A percentile compares a stretch with the other conserved stretches of the same genome.
Evolutionary conservation across 2,329 filamentous ascomycete species (phyloP).

Genomic region (Penicillium palitans): DNA sequence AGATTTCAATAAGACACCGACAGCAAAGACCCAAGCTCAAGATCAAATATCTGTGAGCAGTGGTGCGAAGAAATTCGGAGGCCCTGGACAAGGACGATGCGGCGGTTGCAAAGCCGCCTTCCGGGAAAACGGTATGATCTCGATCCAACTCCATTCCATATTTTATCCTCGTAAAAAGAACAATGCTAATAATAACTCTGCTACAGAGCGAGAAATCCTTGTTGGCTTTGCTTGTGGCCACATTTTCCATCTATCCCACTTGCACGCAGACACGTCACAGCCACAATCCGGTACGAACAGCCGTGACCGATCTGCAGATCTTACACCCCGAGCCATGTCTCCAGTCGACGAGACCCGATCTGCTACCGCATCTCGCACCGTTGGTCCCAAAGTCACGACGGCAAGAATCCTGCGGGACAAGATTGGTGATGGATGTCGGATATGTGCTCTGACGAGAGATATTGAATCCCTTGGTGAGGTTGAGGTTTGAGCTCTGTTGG

Average conservation of each 20-base stretch:
- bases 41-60: constrained; percentile 12
- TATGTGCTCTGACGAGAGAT: constrained; percentile 40
- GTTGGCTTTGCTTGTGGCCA: constrained; percentile 69
- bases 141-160: neutral
- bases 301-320: constrained; percentile 21
- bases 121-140: constrained; percentile 38
- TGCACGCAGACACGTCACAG: constrained; percentile 45
- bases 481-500: constrained; percentile 13
- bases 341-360: constrained; percentile 30
- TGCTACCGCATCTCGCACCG: constrained; percentile 52
- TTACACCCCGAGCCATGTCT: constrained; percentile 25
- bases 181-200: neutral
- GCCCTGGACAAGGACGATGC: constrained; percentile 33
- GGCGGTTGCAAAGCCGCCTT: constrained; percentile 43
- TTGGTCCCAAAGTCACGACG: constrained; percentile 85
- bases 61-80: constrained; percentile 8
- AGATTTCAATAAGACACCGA: constrained; percentile 15
- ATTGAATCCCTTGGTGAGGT: constrained; percentile 34
- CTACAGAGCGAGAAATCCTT: constrained; percentile 55
- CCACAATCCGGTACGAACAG: constrained; percentile 24
- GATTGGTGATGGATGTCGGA: constrained; percentile 51
- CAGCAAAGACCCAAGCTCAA: constrained; percentile 15
- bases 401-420: constrained; percentile 74
- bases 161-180: neutral
- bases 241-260: constrained; percentile 64